Evolutionary conservation across 1,284 basidiomycete genomes (phyloP).

Genomic region (Puccinia hordei): DNA sequence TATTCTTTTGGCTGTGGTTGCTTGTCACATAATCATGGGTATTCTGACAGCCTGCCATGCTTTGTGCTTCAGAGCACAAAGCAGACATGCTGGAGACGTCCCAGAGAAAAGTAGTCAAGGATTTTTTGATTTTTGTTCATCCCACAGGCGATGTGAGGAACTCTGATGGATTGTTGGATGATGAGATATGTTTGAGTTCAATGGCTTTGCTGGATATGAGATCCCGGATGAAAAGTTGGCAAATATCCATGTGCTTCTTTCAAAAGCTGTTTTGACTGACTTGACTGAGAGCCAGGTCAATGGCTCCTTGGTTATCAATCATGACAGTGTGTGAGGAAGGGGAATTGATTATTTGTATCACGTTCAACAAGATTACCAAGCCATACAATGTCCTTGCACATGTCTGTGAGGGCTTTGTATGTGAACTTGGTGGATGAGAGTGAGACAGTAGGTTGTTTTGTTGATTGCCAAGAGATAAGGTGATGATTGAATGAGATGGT

Average conservation of each 20-base stretch:
- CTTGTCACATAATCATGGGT: no score
- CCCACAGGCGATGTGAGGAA: not conserved
- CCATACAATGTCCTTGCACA: not conserved
- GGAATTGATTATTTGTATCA: no score
- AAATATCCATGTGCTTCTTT: not conserved
- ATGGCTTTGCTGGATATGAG: not conserved
- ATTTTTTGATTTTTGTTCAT: not conserved
- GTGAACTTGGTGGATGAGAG: not conserved
- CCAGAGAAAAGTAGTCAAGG: no score
- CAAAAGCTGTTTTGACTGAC: not conserved
- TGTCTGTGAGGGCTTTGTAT: not conserved
- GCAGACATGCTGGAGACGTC: not conserved
- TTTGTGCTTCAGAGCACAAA: not conserved
- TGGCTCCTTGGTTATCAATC: not conserved
- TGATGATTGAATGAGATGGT: not conserved
- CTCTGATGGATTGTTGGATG: not conserved
- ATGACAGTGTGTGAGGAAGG: not conserved
- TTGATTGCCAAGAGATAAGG: slow-evolving; percentile 19
- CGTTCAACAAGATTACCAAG: not conserved
- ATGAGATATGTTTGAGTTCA: not conserved
- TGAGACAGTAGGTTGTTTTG: not conserved
- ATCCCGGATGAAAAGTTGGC: no score
- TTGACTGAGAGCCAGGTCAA: not conserved
- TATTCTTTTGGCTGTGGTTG: no score
- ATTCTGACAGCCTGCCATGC: not conserved